Evolutionary conservation across 257 asterid species (phyloP).

Genomic region (Solanum dulcamara): DNA sequence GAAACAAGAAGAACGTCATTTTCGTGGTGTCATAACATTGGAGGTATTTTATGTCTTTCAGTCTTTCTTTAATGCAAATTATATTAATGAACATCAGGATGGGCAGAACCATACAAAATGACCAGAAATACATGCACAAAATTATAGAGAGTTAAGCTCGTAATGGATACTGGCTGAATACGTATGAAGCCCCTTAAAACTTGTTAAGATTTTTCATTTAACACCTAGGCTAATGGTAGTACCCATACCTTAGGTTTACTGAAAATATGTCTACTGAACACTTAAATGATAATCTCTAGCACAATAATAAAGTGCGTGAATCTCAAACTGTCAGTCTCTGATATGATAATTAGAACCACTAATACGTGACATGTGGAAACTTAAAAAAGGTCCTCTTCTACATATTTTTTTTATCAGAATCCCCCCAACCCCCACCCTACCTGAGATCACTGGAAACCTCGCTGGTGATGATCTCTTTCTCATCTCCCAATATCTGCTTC

Average conservation of each 20-base stretch:
- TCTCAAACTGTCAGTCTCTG: not conserved
- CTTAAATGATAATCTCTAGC: not conserved
- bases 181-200: not conserved
- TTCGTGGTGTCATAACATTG: slow-evolving; percentile 87
- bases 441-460: not conserved
- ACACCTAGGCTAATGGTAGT: not conserved
- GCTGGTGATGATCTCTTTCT: not conserved
- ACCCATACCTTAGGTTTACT: not conserved
- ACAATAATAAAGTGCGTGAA: not conserved
- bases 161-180: not conserved
- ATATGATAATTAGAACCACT: not conserved
- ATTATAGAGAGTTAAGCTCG: not conserved
- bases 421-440: not conserved
- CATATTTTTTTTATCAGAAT: not conserved
- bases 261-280: not conserved
- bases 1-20: slow-evolving; percentile 89
- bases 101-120: not conserved
- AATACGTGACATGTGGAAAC: not conserved
- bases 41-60: slow-evolving; percentile 38
- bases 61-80: not conserved
- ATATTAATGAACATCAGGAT: not conserved
- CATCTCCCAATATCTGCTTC: not conserved
- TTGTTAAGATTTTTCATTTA: not conserved
- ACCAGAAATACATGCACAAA: not conserved
- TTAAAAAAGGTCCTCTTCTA: not conserved